A percentile compares a stretch with the other conserved stretches of the same genome.
These are phyloP conservation scores for Fraxinus quadrangulata DNA, from an alignment of 257 asterid genomes.

Conservation along the genomic window DNA sequence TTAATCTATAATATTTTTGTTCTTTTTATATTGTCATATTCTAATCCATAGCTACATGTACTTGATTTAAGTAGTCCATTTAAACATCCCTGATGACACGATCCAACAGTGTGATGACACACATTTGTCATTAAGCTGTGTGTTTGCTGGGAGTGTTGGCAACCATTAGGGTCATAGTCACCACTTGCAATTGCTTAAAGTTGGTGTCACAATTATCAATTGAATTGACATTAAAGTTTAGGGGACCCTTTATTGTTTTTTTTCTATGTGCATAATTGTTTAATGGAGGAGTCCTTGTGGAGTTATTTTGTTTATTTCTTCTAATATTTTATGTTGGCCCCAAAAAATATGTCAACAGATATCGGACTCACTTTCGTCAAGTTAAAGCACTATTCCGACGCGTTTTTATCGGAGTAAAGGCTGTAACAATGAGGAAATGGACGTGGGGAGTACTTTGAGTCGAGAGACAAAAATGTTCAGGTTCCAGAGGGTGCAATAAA, in stretches of 20 bases:
- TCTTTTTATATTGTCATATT: neutral
- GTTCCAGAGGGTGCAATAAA: too few relatives aligned
- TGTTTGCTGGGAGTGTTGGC: conserved; percentile 45
- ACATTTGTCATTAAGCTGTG: conserved; percentile 35
- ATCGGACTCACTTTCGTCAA: too few relatives aligned
- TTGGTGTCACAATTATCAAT: conserved; percentile 38
- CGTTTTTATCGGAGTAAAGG: too few relatives aligned
- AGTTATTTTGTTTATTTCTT: neutral
- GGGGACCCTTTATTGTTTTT: conserved; percentile 12
- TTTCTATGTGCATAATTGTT: neutral
- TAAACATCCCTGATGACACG: conserved; percentile 22
- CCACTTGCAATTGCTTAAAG: conserved; percentile 36
- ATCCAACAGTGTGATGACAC: conserved; percentile 30
- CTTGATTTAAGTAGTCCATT: neutral
- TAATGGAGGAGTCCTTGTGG: neutral
- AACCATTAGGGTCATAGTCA: conserved; percentile 43
- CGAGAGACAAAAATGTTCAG: too few relatives aligned
- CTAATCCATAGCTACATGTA: neutral
- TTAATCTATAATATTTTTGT: neutral
- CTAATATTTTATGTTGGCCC: neutral
- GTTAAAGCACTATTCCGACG: too few relatives aligned
- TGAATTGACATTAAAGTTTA: conserved; percentile 51
- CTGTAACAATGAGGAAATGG: too few relatives aligned
- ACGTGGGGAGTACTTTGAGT: too few relatives aligned
- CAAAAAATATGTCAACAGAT: too few relatives aligned